These are phyloP conservation scores for Aureobasidium mangrovei DNA, from an alignment of 2,329 filamentous ascomycete species.

Conservation along the genomic window DNA sequence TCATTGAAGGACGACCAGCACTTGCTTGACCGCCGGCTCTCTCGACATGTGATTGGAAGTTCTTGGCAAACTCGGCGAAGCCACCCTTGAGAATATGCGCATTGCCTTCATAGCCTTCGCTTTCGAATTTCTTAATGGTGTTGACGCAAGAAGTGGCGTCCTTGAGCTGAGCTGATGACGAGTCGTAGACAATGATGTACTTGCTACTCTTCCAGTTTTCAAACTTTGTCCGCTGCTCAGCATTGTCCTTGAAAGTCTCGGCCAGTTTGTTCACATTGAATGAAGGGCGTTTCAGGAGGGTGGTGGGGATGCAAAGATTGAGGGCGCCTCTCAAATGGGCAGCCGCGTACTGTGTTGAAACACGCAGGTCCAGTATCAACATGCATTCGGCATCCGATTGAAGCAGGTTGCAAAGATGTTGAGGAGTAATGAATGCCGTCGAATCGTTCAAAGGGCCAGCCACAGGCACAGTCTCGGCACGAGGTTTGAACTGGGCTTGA, in stretches of 20 bases:
- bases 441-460: conserved; percentile 22
- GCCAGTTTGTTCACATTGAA: conserved; percentile 83
- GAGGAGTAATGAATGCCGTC: conserved; percentile 37
- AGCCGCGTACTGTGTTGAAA: conserved; percentile 70
- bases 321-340: conserved; percentile 72
- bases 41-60: conserved; percentile 59
- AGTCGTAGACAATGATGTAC: conserved; percentile 81
- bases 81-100: conserved; percentile 73
- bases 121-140: conserved; percentile 86
- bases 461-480: conserved; percentile 40
- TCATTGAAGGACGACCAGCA: conserved; percentile 14
- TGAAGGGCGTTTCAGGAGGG: conserved; percentile 78
- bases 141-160: conserved; percentile 75
- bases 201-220: conserved; percentile 64
- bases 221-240: conserved; percentile 63
- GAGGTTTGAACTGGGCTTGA: conserved; percentile 21
- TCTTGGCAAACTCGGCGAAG: conserved; percentile 62
- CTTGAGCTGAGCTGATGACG: conserved; percentile 63
- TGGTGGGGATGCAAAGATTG: conserved; percentile 92
- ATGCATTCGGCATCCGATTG: conserved; percentile 43
- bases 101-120: conserved; percentile 69
- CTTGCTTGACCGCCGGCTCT: conserved; percentile 16
- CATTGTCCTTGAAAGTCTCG: conserved; percentile 66
- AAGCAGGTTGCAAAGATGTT: conserved; percentile 42
- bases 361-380: conserved; percentile 75